Conservation (phyloP, 305 asterid genomes). For the Solanum hybrid region DNA sequence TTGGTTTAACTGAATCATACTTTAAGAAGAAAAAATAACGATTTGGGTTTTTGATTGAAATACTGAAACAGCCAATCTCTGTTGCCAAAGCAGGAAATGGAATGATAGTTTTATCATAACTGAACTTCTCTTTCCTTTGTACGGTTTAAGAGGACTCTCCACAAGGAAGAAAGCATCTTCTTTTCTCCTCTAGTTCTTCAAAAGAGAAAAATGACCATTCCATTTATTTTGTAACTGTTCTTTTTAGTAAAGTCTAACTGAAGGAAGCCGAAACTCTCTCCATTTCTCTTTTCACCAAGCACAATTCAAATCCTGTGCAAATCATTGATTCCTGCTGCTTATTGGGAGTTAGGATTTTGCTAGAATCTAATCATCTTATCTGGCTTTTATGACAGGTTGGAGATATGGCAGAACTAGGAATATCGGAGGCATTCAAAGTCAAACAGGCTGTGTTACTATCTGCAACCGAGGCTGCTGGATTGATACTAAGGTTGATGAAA, state of each 20-base stretch:
- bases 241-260: background rate
- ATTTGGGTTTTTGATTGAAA: background rate
- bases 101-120: background rate
- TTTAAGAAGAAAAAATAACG: background rate
- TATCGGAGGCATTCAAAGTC: constrained; percentile 80
- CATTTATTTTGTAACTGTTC: background rate
- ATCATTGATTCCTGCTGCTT: background rate
- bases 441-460: constrained; percentile 81
- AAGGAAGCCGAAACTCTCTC: background rate
- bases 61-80: background rate
- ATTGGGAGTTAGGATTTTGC: background rate
- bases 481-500: constrained; percentile 84
- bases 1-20: background rate
- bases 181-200: background rate
- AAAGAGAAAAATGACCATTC: background rate
- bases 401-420: constrained; percentile 68
- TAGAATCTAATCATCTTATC: background rate
- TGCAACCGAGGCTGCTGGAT: constrained; percentile 83
- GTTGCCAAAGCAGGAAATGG: background rate
- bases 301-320: background rate
- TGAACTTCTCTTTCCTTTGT: background rate
- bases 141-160: background rate
- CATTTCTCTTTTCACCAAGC: background rate
- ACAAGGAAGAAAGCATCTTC: background rate
- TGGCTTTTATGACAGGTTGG: constrained; percentile 44